These are phyloP conservation scores for Skeletonema costatum DNA, from an alignment of 108 stramenopile species.

Conservation along the genomic window DNA sequence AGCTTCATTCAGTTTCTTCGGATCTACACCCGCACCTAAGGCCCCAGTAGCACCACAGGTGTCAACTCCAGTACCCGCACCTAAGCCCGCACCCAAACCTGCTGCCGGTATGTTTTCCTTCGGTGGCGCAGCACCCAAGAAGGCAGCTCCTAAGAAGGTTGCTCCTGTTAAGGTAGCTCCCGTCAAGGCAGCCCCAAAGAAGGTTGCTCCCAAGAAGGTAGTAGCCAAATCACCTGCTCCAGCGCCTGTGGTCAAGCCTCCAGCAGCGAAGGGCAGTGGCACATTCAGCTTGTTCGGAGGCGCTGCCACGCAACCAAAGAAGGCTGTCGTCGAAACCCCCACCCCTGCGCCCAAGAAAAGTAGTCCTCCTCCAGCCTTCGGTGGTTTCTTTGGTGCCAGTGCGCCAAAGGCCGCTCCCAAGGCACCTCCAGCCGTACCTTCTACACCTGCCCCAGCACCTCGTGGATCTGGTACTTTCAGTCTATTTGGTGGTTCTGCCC, in stretches of 20 bases:
- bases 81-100: neutral
- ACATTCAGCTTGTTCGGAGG: conserved; percentile 36
- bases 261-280: conserved; percentile 23
- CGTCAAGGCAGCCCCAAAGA: neutral
- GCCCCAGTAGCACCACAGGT: conserved; percentile 19
- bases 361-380: conserved; percentile 13
- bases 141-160: conserved; percentile 5
- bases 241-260: conserved; percentile 18
- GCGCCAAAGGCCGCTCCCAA: conserved; percentile 32
- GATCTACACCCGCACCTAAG: conserved; percentile 42
- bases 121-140: neutral
- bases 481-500: conserved; percentile 45
- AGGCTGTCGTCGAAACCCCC: neutral
- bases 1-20: conserved; percentile 38
- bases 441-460: conserved; percentile 28
- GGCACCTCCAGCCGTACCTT: conserved; percentile 11
- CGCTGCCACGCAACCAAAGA: conserved; percentile 7
- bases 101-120: neutral
- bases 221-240: conserved; percentile 12
- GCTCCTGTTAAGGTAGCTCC: too few species aligned
- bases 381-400: conserved; percentile 28
- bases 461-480: conserved; percentile 49
- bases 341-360: conserved; percentile 19
- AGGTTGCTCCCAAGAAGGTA: conserved; percentile 10
- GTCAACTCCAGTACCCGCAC: conserved; percentile 2